Percentiles rank a stretch among this genome's conserved stretches.
Evolutionary conservation across 108 stramenopile species (phyloP).

Genomic region (Pseudonitzschia pungens): DNA sequence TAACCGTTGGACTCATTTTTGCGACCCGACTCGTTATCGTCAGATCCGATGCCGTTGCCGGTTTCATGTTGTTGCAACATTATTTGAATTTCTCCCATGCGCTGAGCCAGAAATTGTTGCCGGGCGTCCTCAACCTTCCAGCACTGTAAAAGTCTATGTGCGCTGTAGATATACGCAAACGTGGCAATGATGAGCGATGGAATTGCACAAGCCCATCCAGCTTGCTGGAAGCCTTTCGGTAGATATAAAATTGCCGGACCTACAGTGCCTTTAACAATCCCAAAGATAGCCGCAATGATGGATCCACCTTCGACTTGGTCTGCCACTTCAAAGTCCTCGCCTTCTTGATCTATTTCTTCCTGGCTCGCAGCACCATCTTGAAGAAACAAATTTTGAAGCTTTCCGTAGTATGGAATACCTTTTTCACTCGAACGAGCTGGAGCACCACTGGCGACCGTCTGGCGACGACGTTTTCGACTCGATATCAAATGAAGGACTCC

Average conservation of each 20-base stretch:
- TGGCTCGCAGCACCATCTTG: background rate
- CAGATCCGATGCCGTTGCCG: background rate
- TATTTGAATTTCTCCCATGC: constrained; percentile 22
- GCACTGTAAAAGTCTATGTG: constrained; percentile 40
- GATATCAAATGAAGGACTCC: constrained; percentile 39
- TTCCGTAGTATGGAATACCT: constrained; percentile 28
- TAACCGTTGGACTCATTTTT: background rate
- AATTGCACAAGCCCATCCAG: constrained; percentile 47
- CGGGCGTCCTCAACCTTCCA: constrained; percentile 41
- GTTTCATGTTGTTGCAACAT: constrained; percentile 1
- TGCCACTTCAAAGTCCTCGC: constrained; percentile 32
- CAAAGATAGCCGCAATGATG: constrained; percentile 47
- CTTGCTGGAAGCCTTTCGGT: constrained; percentile 46
- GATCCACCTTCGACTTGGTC: constrained; percentile 50
- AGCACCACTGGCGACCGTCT: constrained; percentile 6
- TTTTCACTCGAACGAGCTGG: constrained; percentile 1
- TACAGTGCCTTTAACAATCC: constrained; percentile 46
- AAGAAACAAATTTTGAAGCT: constrained; percentile 37
- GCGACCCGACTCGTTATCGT: background rate
- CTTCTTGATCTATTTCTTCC: constrained; percentile 14
- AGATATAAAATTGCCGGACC: constrained; percentile 49
- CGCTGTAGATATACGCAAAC: constrained; percentile 41
- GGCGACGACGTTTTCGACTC: constrained; percentile 16
- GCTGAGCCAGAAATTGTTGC: constrained; percentile 12
- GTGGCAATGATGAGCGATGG: constrained; percentile 40